Conservation (phyloP, 2,329 filamentous ascomycete species). For the Botryotinia globosa region DNA sequence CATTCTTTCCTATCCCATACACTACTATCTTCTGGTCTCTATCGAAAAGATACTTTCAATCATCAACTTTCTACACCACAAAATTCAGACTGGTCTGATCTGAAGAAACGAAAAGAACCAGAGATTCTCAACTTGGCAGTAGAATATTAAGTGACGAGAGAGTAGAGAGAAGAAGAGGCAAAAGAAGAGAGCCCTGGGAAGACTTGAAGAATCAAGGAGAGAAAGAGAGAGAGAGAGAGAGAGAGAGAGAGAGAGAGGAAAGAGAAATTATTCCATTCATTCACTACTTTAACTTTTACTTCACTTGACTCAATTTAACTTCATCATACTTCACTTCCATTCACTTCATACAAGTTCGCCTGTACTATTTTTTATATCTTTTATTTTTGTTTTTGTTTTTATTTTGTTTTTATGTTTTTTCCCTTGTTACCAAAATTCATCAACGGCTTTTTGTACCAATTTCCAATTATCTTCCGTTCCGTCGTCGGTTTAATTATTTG, state of each 20-base stretch:
- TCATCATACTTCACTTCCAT: not conserved
- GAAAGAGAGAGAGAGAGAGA: not conserved
- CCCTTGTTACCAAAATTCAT: not conserved
- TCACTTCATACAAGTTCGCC: not conserved
- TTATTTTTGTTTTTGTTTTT: too few relatives aligned
- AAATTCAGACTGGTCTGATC: constrained; percentile 9
- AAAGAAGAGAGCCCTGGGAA: not conserved
- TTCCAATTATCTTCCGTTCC: constrained; percentile 13
- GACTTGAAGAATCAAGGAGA: not conserved
- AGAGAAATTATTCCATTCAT: constrained; percentile 1
- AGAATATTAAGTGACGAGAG: not conserved
- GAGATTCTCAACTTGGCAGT: not conserved
- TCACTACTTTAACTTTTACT: not conserved
- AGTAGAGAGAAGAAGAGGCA: not conserved
- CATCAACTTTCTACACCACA: not conserved
- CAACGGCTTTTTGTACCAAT: not conserved
- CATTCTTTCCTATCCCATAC: not conserved
- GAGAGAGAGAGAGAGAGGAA: not conserved
- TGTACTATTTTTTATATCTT: constrained; percentile 2
- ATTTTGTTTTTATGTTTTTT: not conserved
- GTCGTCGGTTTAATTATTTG: constrained; percentile 2
- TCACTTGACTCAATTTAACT: not conserved
- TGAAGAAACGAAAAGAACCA: not conserved
- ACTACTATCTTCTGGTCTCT: not conserved
- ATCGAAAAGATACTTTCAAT: not conserved